Evolutionary conservation across 2,329 filamentous ascomycete species (phyloP), one percentile per base, ranked within the genome.

Genomic region (Botryotinia convoluta): DNA sequence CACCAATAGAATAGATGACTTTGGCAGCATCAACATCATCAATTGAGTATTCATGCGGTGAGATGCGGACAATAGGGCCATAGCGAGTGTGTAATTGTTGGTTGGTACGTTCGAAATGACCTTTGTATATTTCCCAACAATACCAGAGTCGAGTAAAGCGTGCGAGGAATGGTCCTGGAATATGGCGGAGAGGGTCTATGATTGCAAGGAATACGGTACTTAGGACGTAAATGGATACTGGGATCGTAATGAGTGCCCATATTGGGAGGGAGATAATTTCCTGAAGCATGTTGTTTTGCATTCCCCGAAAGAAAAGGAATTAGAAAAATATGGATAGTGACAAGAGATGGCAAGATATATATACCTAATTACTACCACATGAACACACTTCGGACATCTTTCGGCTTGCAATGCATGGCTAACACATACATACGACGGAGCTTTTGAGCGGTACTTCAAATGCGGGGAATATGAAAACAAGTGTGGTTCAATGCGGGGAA

Each of bases 31-130:
- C 77, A 0, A 81, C 78, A 71, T 85, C 82, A 48, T 81, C 81
- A 74, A 88, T 80, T 51, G 83, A 85, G 72, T 86, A 87, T 12
- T 86, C 82, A 29, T 85, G 82, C 0, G 85, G 85, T 0, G 84
- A 84, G 72, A 87, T 83, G n/a, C 86, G 84, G 70, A 87, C 84
- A 8, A 87, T 77, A 22, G 84, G 84, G 1, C 85, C 85, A 76
- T 86, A 86, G 75, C 81, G 82, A 35, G 78, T 77, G 79, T 87
- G 85, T 5, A 87, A 80, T 1, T 51, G 39, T 6, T 77, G 69
- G 51, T 77, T 76, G 16, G 72, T 61, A 2, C 69, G 61, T 45
- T 77, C 64, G 37, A 70, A 77, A 22, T 59, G 37, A 29, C 74
- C 72, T 61, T 74, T 48, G 32, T 81, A 74, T 59, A 74, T 80